phyloP scores from a whole-genome alignment of 257 asterid species.

The Agastache rugosa region DNA sequence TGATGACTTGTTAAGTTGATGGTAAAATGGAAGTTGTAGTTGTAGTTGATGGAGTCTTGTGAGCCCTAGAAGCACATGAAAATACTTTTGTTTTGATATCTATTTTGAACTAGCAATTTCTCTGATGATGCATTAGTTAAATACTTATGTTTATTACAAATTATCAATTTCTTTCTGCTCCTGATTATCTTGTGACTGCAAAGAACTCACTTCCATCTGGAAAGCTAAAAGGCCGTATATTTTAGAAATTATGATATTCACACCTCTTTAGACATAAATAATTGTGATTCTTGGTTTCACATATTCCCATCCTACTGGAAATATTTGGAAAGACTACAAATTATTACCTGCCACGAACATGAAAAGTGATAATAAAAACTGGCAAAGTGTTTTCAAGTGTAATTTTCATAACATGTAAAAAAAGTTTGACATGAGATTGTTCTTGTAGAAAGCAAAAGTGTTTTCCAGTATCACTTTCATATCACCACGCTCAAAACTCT shows the following conservation, averaged over 20 bases:
- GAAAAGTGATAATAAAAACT: background rate
- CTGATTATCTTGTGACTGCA: background rate
- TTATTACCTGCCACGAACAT: background rate
- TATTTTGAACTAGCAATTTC: background rate
- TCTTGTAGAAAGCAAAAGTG: background rate
- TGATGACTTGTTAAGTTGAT: no score
- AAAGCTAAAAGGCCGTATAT: background rate
- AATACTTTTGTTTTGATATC: no score
- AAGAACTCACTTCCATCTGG: background rate
- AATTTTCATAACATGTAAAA: no score
- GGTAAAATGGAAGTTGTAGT: no score
- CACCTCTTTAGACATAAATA: background rate
- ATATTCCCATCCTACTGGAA: conserved; percentile 1
- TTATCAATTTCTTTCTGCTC: background rate
- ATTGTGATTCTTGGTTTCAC: background rate
- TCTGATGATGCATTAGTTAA: conserved; percentile 10
- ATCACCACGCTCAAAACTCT: conserved; percentile 3
- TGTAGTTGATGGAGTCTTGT: no score
- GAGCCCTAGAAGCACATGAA: conserved; percentile 13
- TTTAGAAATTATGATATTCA: background rate
- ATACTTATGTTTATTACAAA: background rate
- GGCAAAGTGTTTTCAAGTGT: no score
- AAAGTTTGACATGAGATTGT: background rate
- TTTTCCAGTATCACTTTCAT: conserved; percentile 6
- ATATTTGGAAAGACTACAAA: background rate